Conservation (phyloP, 306 rosid genomes). For the Vachellia collinsii region DNA sequence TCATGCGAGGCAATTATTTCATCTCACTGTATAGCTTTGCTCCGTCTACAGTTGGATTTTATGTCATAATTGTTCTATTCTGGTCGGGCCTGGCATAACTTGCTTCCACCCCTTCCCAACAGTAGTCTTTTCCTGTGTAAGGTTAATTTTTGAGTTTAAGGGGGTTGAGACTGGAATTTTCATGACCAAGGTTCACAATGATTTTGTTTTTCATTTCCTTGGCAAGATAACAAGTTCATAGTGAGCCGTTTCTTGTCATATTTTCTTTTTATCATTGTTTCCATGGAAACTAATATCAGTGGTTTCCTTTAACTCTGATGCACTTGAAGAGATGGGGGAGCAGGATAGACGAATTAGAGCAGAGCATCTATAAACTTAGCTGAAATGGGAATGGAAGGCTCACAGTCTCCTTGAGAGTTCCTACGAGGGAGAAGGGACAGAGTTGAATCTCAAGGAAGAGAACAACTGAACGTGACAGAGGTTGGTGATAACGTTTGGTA, state of each 20-base stretch:
- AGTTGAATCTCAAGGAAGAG: conserved; percentile 13
- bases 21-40: not conserved
- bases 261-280: not conserved
- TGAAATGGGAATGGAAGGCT: conserved; percentile 72
- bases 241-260: not conserved
- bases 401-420: conserved; percentile 52
- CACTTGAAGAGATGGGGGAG: conserved; percentile 73
- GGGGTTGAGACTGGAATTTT: not conserved
- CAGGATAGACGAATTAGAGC: conserved; percentile 67
- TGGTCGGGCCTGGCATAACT: not conserved
- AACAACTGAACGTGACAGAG: conserved; percentile 21
- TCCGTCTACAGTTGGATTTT: not conserved
- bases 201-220: not conserved
- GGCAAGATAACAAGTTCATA: not conserved
- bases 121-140: not conserved
- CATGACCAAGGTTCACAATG: not conserved
- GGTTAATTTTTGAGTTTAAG: not conserved
- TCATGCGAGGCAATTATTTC: conserved; percentile 2
- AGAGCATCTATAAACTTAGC: conserved; percentile 58
- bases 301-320: conserved; percentile 55
- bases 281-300: not conserved
- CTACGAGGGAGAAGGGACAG: conserved; percentile 37
- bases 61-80: not conserved
- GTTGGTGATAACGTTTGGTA: conserved; percentile 11
- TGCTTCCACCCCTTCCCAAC: not conserved